Base-by-base conservation (phyloP, 169 alveolate species). In the Eimeria necatrix region DNA sequence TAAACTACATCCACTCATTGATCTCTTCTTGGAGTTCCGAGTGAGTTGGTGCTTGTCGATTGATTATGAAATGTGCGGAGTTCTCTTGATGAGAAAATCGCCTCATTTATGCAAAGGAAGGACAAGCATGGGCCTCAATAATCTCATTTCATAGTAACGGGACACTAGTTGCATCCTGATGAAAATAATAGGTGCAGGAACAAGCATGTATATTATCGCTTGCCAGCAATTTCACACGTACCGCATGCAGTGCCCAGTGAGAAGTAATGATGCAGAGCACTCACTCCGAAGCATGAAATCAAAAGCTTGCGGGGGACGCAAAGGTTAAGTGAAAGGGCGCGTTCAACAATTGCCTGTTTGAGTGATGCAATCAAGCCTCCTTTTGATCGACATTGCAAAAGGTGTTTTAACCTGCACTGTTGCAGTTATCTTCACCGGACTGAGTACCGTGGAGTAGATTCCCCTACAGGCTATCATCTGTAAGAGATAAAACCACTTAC, bases 381-480 rank as follows among this genome's bases (percentile, higher is more conserved):
- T 53, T 6, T 46, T 12, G 24, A n/a, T 52, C 32, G 9, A 53
- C 14, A 41, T 18, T 8, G 26, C 56, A 24, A 81, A 5, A 16
- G 18, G 16, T 10, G 6, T 24, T 10, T 12, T 46, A n/a, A 18
- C 53, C 46, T 18, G 20, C 51, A 0, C 46, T 56, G 46, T 32
- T 20, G 26, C 92, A 84, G 92, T 46, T 84, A 84, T 41, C 80
- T 84, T 51, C 92, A 84, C 61, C 92, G 92, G 20, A 60, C 70
- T 14, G 80, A 84, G 48, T 84, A 84, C 41, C 80, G 61, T 26
- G 92, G 92, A 64, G n/a, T 52, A 6, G 70, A 53, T 4, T 41
- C 64, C 1, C 64, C 52, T 16, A 84, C 92, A 41, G 92, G 92
- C 20, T 5, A 84, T 22, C 92, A 84, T 59, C 92, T 84, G 92